A percentile compares a stretch with the other conserved stretches of the same genome.
phyloP scores from a whole-genome alignment of 1,284 basidiomycete species.

The Psilocybe mexicana region DNA sequence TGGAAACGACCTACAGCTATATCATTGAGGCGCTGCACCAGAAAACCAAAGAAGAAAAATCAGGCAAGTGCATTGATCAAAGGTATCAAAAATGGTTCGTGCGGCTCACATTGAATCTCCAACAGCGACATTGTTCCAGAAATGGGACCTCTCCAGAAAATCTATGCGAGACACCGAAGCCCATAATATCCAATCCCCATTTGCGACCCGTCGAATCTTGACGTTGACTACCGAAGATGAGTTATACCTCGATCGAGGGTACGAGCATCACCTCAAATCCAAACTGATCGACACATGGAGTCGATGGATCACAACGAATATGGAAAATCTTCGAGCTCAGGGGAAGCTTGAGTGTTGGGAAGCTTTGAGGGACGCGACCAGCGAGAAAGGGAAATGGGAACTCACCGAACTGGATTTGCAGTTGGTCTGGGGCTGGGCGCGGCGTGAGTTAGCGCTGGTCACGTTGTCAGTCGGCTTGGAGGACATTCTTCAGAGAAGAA shows the following conservation, averaged over 20 bases:
- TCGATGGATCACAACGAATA: background rate
- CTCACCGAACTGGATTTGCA: background rate
- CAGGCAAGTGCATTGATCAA: too few species aligned
- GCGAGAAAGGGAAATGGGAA: background rate
- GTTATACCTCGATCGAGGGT: background rate
- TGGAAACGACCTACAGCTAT: background rate
- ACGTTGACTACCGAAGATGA: background rate
- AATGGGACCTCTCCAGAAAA: background rate
- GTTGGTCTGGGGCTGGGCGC: background rate
- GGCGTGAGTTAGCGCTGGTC: background rate
- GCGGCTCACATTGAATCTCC: too few species aligned
- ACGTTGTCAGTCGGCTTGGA: background rate
- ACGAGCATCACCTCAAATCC: background rate
- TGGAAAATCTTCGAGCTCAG: background rate
- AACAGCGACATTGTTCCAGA: background rate
- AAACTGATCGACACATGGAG: background rate
- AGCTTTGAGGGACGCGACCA: background rate
- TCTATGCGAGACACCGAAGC: too few species aligned
- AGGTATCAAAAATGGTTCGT: too few species aligned
- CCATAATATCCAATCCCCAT: too few species aligned
- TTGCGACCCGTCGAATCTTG: too few species aligned
- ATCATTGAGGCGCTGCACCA: background rate
- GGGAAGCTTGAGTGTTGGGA: background rate
- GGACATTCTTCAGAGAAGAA: background rate
- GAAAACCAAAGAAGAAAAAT: too few species aligned